Percentiles rank a stretch among this genome's conserved stretches.
Evolutionary conservation across 1,284 basidiomycete species (phyloP).

Genomic region (Fomitopsis schrenkii): DNA sequence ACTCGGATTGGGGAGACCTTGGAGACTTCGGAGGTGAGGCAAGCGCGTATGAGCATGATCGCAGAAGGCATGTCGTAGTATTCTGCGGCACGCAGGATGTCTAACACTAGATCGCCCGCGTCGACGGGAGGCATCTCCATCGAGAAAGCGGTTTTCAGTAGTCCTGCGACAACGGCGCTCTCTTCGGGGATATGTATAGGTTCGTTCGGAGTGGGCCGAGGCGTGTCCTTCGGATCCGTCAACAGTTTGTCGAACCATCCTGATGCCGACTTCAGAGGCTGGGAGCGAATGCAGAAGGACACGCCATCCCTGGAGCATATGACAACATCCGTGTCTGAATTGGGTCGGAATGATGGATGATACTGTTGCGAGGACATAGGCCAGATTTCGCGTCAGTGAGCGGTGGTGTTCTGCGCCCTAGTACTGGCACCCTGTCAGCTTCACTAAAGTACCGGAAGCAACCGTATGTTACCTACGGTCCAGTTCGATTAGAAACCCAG

Average conservation of each 20-base stretch:
- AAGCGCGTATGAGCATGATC: conserved; percentile 45
- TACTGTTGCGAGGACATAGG: background rate
- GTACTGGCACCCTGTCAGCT: too few relatives aligned
- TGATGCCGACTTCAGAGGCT: conserved; percentile 50
- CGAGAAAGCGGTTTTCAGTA: conserved; percentile 55
- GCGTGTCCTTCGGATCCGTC: conserved; percentile 39
- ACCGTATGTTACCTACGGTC: background rate
- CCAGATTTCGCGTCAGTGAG: background rate
- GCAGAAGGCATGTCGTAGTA: conserved; percentile 64
- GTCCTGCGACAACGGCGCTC: conserved; percentile 39
- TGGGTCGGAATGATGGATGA: conserved; percentile 39
- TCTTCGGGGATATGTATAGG: conserved; percentile 51
- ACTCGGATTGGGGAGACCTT: conserved; percentile 43
- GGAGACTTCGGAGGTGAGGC: conserved; percentile 40
- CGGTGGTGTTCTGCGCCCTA: background rate
- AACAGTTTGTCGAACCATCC: conserved; percentile 50
- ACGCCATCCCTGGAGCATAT: conserved; percentile 36
- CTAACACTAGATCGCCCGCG: conserved; percentile 44
- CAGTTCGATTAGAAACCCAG: background rate
- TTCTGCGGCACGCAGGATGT: conserved; percentile 51
- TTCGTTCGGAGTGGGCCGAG: conserved; percentile 22
- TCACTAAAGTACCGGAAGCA: too few relatives aligned
- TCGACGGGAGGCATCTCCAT: conserved; percentile 43
- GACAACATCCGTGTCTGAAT: conserved; percentile 44
- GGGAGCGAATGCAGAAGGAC: conserved; percentile 51